Evolutionary conservation across 2,329 filamentous ascomycete species (phyloP), one percentile per base, ranked within the genome.

Genomic region (Aspergillus proliferans): DNA sequence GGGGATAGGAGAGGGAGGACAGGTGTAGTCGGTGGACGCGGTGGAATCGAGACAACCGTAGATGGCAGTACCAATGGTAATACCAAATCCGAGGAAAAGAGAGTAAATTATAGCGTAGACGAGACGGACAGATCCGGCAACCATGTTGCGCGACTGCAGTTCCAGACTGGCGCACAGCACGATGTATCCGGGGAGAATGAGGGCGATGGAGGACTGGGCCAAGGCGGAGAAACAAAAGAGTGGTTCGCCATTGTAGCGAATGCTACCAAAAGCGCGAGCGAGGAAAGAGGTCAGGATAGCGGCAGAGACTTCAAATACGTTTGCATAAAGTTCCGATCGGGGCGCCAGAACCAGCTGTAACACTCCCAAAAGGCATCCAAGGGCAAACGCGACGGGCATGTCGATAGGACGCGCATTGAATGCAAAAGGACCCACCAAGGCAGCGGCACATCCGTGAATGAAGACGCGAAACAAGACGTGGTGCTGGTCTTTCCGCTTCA

Each of bases 361-460:
- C 47, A 84, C 71, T 1, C 88, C 89, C 2, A 94, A 76, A 18
- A 92, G 72, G 59, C 81, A 85, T 4, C 89, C 89, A 0, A 95
- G 77, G 1, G 88, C 52, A 65, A 94, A 94, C 41, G 85, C 83
- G 26, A 92, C 78, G 0, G 87, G 88, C 56, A 94, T 73, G 63
- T 95, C 89, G 60, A 93, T 87, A 40, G 85, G 81, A 3, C 88
- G 81, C 3, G 86, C 87, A 48, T 83, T 75, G 60, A 94, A 95
- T 9, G 87, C 87, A 61, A 94, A 94, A 0, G 88, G 88, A 0
- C 86, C 88, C 2, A 93, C 88, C 4, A 77, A 79, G 1, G 83
- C 83, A 30, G 86, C 88, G 2, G 89, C 88, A 10, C 89, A 68
- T 0, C 89, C 89, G 58, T 89, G 91, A 43, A 91, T 70, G 2